phyloP scores from a whole-genome alignment of 2,329 filamentous ascomycete genomes.

The Pseudopyricularia javanii region DNA sequence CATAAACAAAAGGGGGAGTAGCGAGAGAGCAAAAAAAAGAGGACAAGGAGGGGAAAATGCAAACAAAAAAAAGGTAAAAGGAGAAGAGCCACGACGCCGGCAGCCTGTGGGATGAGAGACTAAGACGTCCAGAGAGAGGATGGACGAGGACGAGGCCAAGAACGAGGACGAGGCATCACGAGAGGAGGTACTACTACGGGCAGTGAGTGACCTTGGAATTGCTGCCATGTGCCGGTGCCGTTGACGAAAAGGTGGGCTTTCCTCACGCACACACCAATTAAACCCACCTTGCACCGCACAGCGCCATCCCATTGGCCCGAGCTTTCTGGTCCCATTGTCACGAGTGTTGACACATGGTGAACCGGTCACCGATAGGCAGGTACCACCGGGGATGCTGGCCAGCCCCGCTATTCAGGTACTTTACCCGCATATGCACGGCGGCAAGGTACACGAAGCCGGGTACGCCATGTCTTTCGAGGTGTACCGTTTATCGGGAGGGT shows the following conservation, averaged over 20 bases:
- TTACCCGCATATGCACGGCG: background rate
- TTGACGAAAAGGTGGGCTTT: slow-evolving; percentile 1
- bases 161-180: slow-evolving; percentile 2
- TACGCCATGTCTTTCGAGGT: background rate
- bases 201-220: background rate
- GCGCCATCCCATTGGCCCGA: too few relatives aligned
- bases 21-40: slow-evolving; percentile 1
- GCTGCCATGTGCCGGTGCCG: background rate
- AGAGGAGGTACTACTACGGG: background rate
- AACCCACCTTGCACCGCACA: background rate
- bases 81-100: background rate
- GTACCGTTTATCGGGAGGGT: background rate
- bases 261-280: slow-evolving; percentile 1
- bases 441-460: background rate
- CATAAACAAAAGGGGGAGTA: slow-evolving; percentile 5
- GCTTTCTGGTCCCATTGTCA: background rate
- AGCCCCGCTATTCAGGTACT: background rate
- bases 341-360: background rate
- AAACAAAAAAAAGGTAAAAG: background rate
- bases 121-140: background rate
- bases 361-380: background rate
- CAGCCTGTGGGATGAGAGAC: background rate
- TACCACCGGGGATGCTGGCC: background rate
- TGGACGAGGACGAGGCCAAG: background rate
- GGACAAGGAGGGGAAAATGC: background rate